These are phyloP conservation scores for Cytospora paraplurivora DNA, from an alignment of 2,329 filamentous ascomycete genomes.

Conservation along the genomic window DNA sequence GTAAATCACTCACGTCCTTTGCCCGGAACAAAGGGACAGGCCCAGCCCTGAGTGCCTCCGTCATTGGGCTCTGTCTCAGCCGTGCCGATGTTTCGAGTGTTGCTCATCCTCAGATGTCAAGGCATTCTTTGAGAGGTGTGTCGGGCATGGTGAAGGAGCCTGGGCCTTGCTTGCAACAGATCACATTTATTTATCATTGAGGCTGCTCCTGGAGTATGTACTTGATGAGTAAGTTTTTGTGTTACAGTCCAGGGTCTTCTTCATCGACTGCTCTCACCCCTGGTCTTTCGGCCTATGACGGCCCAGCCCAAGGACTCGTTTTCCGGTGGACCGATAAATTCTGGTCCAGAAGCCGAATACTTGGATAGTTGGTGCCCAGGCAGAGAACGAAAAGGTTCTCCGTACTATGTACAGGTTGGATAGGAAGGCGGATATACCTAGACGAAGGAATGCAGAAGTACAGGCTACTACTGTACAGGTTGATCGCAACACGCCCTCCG, in stretches of 20 bases:
- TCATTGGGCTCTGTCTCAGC: not conserved
- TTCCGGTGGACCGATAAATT: not conserved
- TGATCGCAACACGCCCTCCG: constrained; percentile 5
- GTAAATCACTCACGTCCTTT: not conserved
- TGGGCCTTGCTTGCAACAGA: constrained; percentile 4
- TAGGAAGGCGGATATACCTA: not conserved
- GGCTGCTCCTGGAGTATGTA: not conserved
- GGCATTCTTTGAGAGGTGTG: not conserved
- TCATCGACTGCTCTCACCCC: not conserved
- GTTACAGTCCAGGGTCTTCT: not conserved
- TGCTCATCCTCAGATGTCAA: not conserved
- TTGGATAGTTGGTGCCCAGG: not conserved
- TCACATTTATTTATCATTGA: not conserved
- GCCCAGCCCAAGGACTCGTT: not conserved
- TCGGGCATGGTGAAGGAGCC: constrained; percentile 10
- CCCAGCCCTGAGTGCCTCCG: constrained; percentile 5
- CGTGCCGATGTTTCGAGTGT: constrained; percentile 3
- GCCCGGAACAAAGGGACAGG: not conserved
- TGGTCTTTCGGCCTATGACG: constrained; percentile 5
- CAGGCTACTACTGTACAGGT: not conserved
- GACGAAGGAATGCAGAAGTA: not conserved
- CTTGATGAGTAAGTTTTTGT: not conserved
- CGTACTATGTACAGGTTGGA: not conserved
- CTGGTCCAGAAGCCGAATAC: not conserved
- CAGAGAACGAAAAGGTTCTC: not conserved